Percentiles rank a stretch among this genome's conserved stretches.
phyloP scores from a whole-genome alignment of 148 eudicot species.

The Agrostemma githago region DNA sequence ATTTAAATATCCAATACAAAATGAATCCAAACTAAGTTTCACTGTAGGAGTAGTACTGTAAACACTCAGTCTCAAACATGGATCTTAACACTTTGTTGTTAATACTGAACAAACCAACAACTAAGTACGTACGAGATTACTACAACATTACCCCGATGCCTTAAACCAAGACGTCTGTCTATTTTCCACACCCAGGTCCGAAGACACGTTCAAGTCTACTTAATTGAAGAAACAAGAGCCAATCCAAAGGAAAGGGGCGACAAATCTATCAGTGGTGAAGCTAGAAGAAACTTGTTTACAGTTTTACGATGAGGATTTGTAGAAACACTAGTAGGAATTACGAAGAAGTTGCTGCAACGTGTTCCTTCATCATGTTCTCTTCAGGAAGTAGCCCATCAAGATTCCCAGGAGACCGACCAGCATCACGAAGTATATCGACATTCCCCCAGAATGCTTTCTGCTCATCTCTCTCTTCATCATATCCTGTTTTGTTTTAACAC shows the following conservation, averaged over 20 bases:
- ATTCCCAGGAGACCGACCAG: conserved; percentile 54
- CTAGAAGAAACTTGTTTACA: conserved; percentile 31
- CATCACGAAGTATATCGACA: conserved; percentile 40
- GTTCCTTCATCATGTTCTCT: conserved; percentile 28
- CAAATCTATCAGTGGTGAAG: conserved; percentile 5
- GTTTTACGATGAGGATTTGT: conserved; percentile 23
- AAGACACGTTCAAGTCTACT: conserved; percentile 17
- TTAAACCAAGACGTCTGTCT: not conserved
- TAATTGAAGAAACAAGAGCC: not conserved
- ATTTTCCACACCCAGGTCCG: not conserved
- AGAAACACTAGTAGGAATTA: conserved; percentile 9
- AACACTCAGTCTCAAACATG: not conserved
- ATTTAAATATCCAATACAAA: too few relatives aligned
- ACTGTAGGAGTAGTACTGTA: not conserved
- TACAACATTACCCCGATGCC: not conserved
- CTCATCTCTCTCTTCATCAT: conserved; percentile 34
- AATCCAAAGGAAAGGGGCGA: too few relatives aligned
- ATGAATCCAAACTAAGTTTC: not conserved
- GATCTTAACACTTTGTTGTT: not conserved
- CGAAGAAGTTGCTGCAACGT: not conserved
- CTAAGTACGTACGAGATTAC: not conserved
- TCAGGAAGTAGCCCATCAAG: conserved; percentile 54
- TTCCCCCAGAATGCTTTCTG: conserved; percentile 36
- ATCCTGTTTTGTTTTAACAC: conserved; percentile 29
- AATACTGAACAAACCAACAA: not conserved